Base-by-base conservation (phyloP, 768 basidiomycete genomes). In the Arthromyces matolae region DNA sequence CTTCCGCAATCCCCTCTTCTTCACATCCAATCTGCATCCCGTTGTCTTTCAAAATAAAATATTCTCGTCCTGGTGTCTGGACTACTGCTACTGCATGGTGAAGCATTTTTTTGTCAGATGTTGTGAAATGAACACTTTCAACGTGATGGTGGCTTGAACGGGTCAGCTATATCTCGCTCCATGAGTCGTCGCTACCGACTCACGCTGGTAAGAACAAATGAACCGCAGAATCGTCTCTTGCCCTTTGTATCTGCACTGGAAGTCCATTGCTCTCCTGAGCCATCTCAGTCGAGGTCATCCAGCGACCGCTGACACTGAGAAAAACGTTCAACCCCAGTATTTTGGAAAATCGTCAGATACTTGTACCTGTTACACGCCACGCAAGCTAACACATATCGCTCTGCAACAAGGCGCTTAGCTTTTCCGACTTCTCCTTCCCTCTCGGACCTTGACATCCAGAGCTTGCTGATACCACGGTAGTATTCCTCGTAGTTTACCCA, bases 401-500 rank as follows among this genome's bases (percentile, higher is more conserved):
- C 70, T 0, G 86, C 86, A 5, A 86, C 75, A 7, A 50, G 33
- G 20, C 64, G 58, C 64, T 83, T 80, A 25, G 62, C 64, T 0
- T 33, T 23, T 1, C 74, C 80, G 0, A 68, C 45, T 24, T 61
- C 60, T 8, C 77, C 78, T 56, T 81, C 77, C 1, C 42, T 52
- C 14, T 61, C 58, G 7, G 75, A 65, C 29, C 74, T 72, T 38
- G 57, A 63, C 29, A 84, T 57, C 87, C 87, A 91, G 10, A 76
- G 57, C 51, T 73, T 80, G 57, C 86, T 87, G 31, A 89, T 79
- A 0, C 88, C 88, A 12, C 62, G 65, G 19, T 76, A 64, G 56
- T 83, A 90, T 48, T 91, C 88, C 62, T 86, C 88, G 14, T 75
- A 71, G 58, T 87, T 84, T 4, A 79, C 69, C 84, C 86, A 88